Base-by-base conservation (phyloP, 2,329 filamentous ascomycete genomes). In the Verticillium tricorpus region DNA sequence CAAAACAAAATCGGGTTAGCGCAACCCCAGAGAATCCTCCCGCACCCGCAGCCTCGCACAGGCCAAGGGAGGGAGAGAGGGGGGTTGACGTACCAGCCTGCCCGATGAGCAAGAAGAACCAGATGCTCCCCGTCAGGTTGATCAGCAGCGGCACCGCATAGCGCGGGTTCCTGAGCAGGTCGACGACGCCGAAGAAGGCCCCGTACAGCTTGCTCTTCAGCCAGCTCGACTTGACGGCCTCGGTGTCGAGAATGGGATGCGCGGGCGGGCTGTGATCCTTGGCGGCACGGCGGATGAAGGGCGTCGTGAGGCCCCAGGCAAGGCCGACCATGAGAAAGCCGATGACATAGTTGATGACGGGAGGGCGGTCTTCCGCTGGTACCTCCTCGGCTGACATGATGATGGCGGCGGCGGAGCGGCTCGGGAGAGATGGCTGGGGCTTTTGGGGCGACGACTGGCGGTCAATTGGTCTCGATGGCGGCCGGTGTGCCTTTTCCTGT, bases 61-160 rank as follows among this genome's bases (percentile, higher is more conserved):
- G 12, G 19, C n/a, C n/a, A 50, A 11, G 45, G n/a, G 17, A 31
- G 39, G 15, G 45, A 19, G 34, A n/a, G 54, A 15, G 54, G 28
- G 31, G 54, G 32, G n/a, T 63, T 63, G 34, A 83, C 89, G 69
- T 76, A 96, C 93, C 93, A 69, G 93, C 93, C 74, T 95, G 87
- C 7, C 94, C 94, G 76, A 98, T 94, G 66, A 98, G 80, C 67
- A 98, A 77, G 69, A 98, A 98, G 77, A 98, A 98, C 94, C 94
- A 98, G 61, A 97, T 84, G 71, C 92, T 96, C 34, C 94, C 94
- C 2, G 94, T 97, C 60, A 98, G 78, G 73, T 98, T 98, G 62
- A 97, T 77, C 59, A 97, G 77, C 68, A 98, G 76, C 22, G 94
- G 94, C 31, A 96, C 77, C 6, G 92, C 91, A 76, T 98, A 98